Evolutionary conservation across 1,284 basidiomycete genomes (phyloP).

Genomic region (Cryptococcus hybrid): DNA sequence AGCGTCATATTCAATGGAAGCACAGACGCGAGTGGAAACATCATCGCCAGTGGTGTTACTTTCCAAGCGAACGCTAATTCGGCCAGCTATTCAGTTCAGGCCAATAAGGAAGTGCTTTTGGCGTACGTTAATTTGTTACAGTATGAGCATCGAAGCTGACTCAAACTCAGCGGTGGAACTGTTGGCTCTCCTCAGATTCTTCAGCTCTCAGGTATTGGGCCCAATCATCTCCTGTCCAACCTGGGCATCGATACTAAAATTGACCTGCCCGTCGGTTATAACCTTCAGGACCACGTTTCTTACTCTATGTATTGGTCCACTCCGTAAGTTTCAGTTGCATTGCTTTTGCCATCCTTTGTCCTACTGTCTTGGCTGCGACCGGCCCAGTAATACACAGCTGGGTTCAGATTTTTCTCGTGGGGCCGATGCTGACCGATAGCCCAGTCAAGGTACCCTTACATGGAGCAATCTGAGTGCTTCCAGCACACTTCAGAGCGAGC

Average conservation of each 20-base stretch:
- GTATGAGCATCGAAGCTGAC: neutral
- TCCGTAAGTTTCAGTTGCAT: slow-evolving; percentile 18
- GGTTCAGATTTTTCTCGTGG: too few species aligned
- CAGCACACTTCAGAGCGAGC: slow-evolving; percentile 19
- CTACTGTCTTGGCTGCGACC: too few species aligned
- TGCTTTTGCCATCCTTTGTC: too few species aligned
- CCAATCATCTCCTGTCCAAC: slow-evolving; percentile 56
- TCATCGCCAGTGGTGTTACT: slow-evolving; percentile 60
- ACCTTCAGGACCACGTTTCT: slow-evolving; percentile 68
- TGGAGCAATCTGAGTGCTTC: slow-evolving; percentile 38
- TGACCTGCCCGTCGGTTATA: slow-evolving; percentile 70
- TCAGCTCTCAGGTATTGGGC: slow-evolving; percentile 70
- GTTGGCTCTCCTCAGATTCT: slow-evolving; percentile 66
- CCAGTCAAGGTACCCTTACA: slow-evolving; percentile 29
- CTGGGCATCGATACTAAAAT: slow-evolving; percentile 55
- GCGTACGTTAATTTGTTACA: slow-evolving; percentile 18
- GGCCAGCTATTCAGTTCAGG: slow-evolving; percentile 53
- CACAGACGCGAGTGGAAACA: slow-evolving; percentile 48
- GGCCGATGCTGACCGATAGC: neutral
- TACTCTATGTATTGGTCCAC: slow-evolving; percentile 44
- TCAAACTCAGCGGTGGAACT: slow-evolving; percentile 54
- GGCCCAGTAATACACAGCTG: too few species aligned
- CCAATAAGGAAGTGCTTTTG: slow-evolving; percentile 56
- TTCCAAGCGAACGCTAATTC: slow-evolving; percentile 53
- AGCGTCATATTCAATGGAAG: slow-evolving; percentile 61